Evolutionary conservation across 306 rosid species (phyloP).

Genomic region (Cicer chorassanicum): DNA sequence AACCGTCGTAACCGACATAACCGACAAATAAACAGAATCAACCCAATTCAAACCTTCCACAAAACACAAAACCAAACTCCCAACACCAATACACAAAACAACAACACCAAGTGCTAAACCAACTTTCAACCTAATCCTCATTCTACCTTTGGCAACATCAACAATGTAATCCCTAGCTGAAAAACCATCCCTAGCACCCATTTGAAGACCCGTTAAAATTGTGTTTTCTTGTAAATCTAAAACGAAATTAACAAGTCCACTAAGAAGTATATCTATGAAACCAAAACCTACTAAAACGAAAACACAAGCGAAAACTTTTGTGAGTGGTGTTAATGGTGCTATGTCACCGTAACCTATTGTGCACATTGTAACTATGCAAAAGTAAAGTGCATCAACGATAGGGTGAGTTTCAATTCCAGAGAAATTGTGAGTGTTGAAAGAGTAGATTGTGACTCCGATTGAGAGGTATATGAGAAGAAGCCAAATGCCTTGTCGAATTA

Average conservation of each 20-base stretch:
- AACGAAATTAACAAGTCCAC: constrained; percentile 78
- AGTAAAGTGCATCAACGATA: constrained; percentile 78
- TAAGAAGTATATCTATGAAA: constrained; percentile 69
- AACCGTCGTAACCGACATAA: constrained; percentile 85
- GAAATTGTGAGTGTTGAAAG: constrained; percentile 62
- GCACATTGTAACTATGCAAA: constrained; percentile 83
- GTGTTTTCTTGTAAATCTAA: constrained; percentile 72
- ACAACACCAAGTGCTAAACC: constrained; percentile 87
- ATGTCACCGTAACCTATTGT: constrained; percentile 89
- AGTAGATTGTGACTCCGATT: constrained; percentile 69
- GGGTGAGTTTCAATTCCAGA: constrained; percentile 77
- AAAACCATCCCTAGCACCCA: constrained; percentile 55
- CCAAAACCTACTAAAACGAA: constrained; percentile 88
- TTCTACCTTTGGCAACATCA: constrained; percentile 84
- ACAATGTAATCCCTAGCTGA: constrained; percentile 67
- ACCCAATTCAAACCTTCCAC: constrained; percentile 69
- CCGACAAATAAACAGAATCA: constrained; percentile 74
- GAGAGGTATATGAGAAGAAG: constrained; percentile 62
- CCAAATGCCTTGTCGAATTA: constrained; percentile 65
- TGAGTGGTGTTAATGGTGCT: constrained; percentile 60
- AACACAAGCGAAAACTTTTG: constrained; percentile 70
- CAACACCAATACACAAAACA: constrained; percentile 73
- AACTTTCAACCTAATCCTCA: constrained; percentile 85
- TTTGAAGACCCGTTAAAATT: constrained; percentile 58
- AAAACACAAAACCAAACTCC: constrained; percentile 63